phyloP scores from a whole-genome alignment of 1,139 yeast species.

The Saccharomycopsis crataegensis region DNA sequence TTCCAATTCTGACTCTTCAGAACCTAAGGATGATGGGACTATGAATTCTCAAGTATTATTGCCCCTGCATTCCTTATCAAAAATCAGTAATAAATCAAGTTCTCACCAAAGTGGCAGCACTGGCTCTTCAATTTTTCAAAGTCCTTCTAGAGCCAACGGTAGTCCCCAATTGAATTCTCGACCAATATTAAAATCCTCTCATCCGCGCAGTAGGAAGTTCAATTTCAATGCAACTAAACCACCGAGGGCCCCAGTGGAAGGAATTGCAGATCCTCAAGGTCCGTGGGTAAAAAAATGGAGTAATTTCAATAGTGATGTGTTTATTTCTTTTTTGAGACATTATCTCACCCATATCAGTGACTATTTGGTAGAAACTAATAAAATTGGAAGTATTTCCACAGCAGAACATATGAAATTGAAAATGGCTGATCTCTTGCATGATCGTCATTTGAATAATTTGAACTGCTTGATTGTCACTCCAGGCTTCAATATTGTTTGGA shows the following conservation, averaged over 20 bases:
- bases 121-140: not conserved
- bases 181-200: not conserved
- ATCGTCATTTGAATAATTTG: not conserved
- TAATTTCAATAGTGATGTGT: constrained; percentile 43
- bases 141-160: not conserved
- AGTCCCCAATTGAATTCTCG: not conserved
- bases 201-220: constrained; percentile 4
- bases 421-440: not conserved
- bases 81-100: too few relatives aligned
- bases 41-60: not conserved
- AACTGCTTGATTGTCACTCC: constrained; percentile 25
- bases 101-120: too few relatives aligned
- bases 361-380: not conserved
- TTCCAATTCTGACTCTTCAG: too few relatives aligned
- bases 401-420: not conserved
- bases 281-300: constrained; percentile 68
- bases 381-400: not conserved
- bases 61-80: not conserved
- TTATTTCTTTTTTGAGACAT: constrained; percentile 70
- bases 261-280: constrained; percentile 55
- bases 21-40: too few relatives aligned
- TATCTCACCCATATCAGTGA: constrained; percentile 31
- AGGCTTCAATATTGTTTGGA: constrained; percentile 30
- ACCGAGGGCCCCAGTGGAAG: constrained; percentile 47
- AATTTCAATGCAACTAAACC: constrained; percentile 31